Percentiles rank a stretch among this genome's conserved stretches.
phyloP scores from a whole-genome alignment of 768 basidiomycete species.

The Asterophora lycoperdoides region DNA sequence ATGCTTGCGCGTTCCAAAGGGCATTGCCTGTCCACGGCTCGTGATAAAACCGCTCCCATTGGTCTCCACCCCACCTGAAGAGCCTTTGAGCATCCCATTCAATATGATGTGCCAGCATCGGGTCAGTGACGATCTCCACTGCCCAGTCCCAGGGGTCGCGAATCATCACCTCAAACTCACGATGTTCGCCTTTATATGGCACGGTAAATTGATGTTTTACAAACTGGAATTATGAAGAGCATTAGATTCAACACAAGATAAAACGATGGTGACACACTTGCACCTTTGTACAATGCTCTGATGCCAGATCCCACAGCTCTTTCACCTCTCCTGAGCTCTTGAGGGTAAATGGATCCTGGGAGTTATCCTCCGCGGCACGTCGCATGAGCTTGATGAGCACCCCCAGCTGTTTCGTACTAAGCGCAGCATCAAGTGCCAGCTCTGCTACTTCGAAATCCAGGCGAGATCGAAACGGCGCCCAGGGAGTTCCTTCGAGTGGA shows the following conservation, averaged over 20 bases:
- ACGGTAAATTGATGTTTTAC: too few species aligned
- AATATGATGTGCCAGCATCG: constrained; percentile 8
- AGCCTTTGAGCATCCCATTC: constrained; percentile 16
- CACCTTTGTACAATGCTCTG: not conserved
- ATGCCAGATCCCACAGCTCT: constrained; percentile 2
- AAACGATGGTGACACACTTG: too few species aligned
- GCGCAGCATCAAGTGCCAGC: too few species aligned
- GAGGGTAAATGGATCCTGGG: not conserved
- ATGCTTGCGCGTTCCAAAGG: constrained; percentile 13
- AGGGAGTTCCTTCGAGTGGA: not conserved
- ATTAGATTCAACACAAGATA: not conserved
- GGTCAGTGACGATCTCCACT: too few species aligned
- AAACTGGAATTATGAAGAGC: too few species aligned
- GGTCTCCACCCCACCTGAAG: too few species aligned
- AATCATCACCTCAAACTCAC: constrained; percentile 7
- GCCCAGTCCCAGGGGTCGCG: too few species aligned
- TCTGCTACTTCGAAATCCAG: constrained; percentile 7
- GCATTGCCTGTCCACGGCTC: too few species aligned
- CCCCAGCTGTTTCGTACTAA: too few species aligned
- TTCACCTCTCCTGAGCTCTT: not conserved
- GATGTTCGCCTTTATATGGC: constrained; percentile 6
- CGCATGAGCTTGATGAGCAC: not conserved
- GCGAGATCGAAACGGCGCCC: constrained; percentile 7
- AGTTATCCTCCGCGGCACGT: not conserved
- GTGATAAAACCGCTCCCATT: too few species aligned